Percentiles rank a stretch among this genome's conserved stretches.
phyloP scores from a whole-genome alignment of 1,139 yeast genomes.

The Pichia sp. region DNA sequence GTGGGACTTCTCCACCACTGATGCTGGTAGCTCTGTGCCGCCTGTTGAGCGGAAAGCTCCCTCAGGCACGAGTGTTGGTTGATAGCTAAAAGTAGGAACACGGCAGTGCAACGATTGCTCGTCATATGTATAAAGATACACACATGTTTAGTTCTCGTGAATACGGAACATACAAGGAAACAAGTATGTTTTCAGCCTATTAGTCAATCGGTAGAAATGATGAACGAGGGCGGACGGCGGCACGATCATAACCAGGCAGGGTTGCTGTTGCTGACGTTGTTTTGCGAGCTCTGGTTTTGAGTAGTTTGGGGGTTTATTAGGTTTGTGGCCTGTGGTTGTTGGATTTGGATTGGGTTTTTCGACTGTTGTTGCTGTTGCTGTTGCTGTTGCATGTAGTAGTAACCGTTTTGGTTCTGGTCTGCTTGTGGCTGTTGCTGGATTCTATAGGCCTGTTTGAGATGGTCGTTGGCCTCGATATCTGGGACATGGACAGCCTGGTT shows the following conservation, averaged over 20 bases:
- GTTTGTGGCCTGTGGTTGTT: conserved; percentile 8
- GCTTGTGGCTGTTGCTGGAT: conserved; percentile 20
- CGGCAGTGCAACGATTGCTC: not conserved
- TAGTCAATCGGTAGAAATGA: not conserved
- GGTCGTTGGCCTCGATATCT: conserved; percentile 24
- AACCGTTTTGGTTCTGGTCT: conserved; percentile 15
- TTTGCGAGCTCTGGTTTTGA: conserved; percentile 5
- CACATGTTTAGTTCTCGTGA: not conserved
- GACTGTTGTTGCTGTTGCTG: conserved; percentile 17
- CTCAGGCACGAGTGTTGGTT: not conserved
- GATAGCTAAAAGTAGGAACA: conserved; percentile 7
- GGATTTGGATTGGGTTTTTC: conserved; percentile 3
- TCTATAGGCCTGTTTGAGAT: conserved; percentile 16
- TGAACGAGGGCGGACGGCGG: not conserved
- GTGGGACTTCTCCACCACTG: not conserved
- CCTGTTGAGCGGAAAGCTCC: not conserved
- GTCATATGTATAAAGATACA: not conserved
- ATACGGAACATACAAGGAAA: not conserved
- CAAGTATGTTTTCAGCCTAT: not conserved
- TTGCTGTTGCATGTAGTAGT: conserved; percentile 17
- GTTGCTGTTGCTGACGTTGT: conserved; percentile 21
- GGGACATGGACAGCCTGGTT: conserved; percentile 31
- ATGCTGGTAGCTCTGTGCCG: not conserved
- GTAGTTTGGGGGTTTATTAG: not conserved
- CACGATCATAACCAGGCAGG: conserved; percentile 30